Base-by-base conservation (phyloP, 75 land plant species). In the Azolla pinnata region DNA sequence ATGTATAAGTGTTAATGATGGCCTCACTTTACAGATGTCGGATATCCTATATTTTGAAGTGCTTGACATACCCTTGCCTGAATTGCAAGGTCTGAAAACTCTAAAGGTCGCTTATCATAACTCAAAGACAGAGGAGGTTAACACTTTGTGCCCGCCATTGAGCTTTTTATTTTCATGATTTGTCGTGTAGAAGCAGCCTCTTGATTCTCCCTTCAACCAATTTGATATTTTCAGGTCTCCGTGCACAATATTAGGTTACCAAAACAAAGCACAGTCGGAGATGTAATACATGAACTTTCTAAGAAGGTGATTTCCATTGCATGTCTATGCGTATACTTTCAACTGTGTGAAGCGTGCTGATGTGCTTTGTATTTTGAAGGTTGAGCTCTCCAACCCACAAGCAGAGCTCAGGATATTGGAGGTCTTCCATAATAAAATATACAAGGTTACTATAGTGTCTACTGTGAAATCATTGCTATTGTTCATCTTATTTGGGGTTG, bases 31-130 rank as follows among this genome's bases (percentile, higher is more conserved):
- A 24, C 81, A 95, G 96, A 89, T 68, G n/a, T 95, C 99, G 2
- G 96, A 95, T 57, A 79, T 93, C 16, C 64, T 95, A 40, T 95
- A 95, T 44, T 95, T 86, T 75, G 99, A 95, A 78, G 84, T 83
- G 3, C 59, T 95, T 67, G 96, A 95, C 58, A 80, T 95, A 38
- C 99, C 99, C 30, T 71, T 95, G 23, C 96, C 99, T 46, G 96
- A 95, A 54, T 59, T 95, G 44, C 96, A 95, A 72, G 86, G 96
- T 2, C 49, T 95, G 52, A 95, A 88, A 73, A 89, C 87, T 12
- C 54, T 95, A 44, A 95, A 89, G 76, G 82, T 95, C 46, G 83
- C 90, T 53, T 95, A 83, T 55, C 87, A 89, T 53, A 86, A 89
- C 77, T 67, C 85, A 12, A 76, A 78, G 68, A 74, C 61, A 3